A percentile compares a stretch with the other conserved stretches of the same genome.
Conservation (phyloP, 257 asterid genomes). For the Solanum chmielewskii region DNA sequence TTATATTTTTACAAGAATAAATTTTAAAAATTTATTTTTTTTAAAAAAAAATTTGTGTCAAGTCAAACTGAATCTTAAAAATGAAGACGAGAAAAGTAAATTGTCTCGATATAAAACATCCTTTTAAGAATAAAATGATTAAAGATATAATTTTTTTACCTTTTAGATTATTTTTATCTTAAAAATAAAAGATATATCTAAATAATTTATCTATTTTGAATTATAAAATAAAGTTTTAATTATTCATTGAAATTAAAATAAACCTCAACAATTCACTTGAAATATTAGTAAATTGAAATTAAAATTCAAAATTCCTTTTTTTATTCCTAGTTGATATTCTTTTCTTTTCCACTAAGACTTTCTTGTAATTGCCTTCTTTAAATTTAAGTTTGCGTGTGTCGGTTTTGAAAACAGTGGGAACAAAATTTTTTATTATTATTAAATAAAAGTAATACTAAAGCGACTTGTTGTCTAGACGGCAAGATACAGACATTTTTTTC, state of each 20-base stretch:
- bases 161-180: background rate
- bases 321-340: background rate
- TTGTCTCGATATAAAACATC: background rate
- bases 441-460: background rate
- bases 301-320: no score
- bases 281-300: background rate
- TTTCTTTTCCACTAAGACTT: background rate
- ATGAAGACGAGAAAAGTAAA: background rate
- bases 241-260: background rate
- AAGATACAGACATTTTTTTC: background rate
- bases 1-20: no score
- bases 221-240: no score
- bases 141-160: no score
- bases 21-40: no score
- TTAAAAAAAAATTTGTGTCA: no score
- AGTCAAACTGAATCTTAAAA: no score
- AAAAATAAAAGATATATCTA: background rate
- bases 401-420: background rate
- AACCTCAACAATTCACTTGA: background rate
- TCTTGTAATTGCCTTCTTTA: background rate
- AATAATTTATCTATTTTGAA: no score
- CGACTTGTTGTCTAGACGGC: background rate
- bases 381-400: background rate
- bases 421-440: background rate
- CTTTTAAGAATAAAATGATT: no score